These are phyloP conservation scores for Ogataea naganishii DNA, from an alignment of 805 yeast genomes.

Conservation along the genomic window DNA sequence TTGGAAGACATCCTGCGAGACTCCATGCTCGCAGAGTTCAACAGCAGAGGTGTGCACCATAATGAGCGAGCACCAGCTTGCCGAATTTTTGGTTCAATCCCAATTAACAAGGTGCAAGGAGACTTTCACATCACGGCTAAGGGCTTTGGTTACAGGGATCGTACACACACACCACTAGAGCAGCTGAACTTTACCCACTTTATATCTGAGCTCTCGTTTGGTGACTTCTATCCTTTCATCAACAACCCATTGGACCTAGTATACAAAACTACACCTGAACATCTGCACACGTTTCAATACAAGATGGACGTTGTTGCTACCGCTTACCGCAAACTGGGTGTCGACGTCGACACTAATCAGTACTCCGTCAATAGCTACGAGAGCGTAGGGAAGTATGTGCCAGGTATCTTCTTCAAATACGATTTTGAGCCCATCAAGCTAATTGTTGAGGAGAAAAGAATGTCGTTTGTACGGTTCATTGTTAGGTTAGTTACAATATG, in stretches of 20 bases:
- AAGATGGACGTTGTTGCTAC: conserved; percentile 81
- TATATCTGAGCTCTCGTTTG: conserved; percentile 82
- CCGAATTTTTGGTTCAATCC: conserved; percentile 72
- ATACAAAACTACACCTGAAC: conserved; percentile 43
- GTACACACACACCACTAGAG: conserved; percentile 37
- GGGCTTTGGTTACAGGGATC: conserved; percentile 55
- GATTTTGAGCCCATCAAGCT: conserved; percentile 84
- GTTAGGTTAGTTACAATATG: conserved; percentile 70
- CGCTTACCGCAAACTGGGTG: conserved; percentile 59
- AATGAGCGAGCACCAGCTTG: conserved; percentile 69
- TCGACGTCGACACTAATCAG: conserved; percentile 72
- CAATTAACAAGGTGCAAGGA: conserved; percentile 81
- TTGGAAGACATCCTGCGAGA: conserved; percentile 59
- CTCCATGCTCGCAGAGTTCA: conserved; percentile 58
- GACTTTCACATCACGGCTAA: conserved; percentile 77
- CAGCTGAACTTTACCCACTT: conserved; percentile 74
- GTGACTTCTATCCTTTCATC: conserved; percentile 79
- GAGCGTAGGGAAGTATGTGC: conserved; percentile 27
- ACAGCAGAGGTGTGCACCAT: conserved; percentile 29
- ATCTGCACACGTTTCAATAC: conserved; percentile 51
- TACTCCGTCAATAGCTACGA: conserved; percentile 56
- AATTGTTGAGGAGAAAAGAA: conserved; percentile 57
- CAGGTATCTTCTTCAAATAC: conserved; percentile 79
- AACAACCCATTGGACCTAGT: conserved; percentile 84
- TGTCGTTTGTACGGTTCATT: conserved; percentile 71